These are phyloP conservation scores for Aspergillus aculeatinus DNA, from an alignment of 2,329 filamentous ascomycete genomes.

Conservation along the genomic window DNA sequence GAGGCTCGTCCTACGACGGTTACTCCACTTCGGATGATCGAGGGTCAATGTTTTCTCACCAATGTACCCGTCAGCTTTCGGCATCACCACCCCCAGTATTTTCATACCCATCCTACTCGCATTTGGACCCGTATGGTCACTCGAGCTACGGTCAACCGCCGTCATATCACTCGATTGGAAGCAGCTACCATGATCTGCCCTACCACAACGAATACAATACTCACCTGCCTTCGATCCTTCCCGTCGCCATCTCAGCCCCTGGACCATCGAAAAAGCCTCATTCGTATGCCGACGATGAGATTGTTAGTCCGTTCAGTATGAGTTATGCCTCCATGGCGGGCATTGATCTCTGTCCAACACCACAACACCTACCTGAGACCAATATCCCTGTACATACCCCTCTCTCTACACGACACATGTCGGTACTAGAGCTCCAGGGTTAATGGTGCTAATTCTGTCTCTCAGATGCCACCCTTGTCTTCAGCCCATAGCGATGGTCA, in stretches of 20 bases:
- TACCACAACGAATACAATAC: constrained; percentile 43
- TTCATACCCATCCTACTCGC: constrained; percentile 52
- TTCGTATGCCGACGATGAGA: constrained; percentile 53
- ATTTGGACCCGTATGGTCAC: constrained; percentile 45
- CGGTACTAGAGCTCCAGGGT: constrained; percentile 12
- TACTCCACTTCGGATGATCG: constrained; percentile 48
- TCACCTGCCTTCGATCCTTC: constrained; percentile 45
- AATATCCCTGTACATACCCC: constrained; percentile 47
- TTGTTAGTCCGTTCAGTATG: constrained; percentile 60
- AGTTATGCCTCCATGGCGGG: constrained; percentile 60
- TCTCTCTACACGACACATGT: constrained; percentile 25
- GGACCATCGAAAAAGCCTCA: constrained; percentile 54
- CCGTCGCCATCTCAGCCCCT: constrained; percentile 41
- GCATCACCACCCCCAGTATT: constrained; percentile 59
- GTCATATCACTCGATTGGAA: constrained; percentile 35
- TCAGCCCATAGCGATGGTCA: constrained; percentile 41
- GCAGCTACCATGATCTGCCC: constrained; percentile 34
- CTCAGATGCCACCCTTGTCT: constrained; percentile 39
- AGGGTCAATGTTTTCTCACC: constrained; percentile 55
- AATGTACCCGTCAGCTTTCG: constrained; percentile 59
- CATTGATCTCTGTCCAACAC: constrained; percentile 49
- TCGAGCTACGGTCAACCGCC: constrained; percentile 35
- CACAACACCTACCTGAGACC: constrained; percentile 37
- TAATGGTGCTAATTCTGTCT: constrained; percentile 19
- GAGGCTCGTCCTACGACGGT: constrained; percentile 36